Conservation (phyloP, 1,284 basidiomycete genomes). For the Kwoniella shivajii region DNA sequence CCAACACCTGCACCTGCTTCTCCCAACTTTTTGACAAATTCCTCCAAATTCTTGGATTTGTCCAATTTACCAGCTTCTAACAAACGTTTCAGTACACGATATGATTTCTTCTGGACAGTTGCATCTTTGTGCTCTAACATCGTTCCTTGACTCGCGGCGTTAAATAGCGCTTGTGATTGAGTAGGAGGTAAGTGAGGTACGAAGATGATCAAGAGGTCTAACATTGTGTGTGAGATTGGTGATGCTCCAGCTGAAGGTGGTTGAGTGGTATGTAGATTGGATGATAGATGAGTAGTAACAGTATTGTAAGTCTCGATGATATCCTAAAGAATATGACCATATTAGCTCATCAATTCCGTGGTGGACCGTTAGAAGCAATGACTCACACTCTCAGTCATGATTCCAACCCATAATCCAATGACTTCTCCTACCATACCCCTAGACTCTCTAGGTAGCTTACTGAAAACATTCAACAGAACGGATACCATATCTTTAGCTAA, state of each 20-base stretch:
- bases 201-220: constrained; percentile 86
- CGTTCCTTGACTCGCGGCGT: constrained; percentile 51
- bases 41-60: constrained; percentile 54
- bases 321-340: constrained; percentile 58
- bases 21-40: constrained; percentile 63
- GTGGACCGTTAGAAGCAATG: neutral
- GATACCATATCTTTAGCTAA: constrained; percentile 91
- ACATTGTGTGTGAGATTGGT: constrained; percentile 72
- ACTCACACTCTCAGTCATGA: constrained; percentile 71
- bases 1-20: constrained; percentile 65
- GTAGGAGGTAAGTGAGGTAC: constrained; percentile 71
- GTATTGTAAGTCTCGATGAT: constrained; percentile 78
- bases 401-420: constrained; percentile 80
- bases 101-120: constrained; percentile 92
- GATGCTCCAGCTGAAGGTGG: constrained; percentile 49
- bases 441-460: constrained; percentile 73
- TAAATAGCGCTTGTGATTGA: constrained; percentile 68
- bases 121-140: constrained; percentile 67
- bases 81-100: constrained; percentile 80
- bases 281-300: constrained; percentile 73
- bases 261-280: constrained; percentile 61
- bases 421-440: constrained; percentile 86
- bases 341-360: neutral
- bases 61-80: constrained; percentile 64
- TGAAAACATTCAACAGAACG: constrained; percentile 96